Percentiles rank a stretch among this genome's conserved stretches.
Conservation (phyloP, 75 land plant species). For the Picea glauca region DNA sequence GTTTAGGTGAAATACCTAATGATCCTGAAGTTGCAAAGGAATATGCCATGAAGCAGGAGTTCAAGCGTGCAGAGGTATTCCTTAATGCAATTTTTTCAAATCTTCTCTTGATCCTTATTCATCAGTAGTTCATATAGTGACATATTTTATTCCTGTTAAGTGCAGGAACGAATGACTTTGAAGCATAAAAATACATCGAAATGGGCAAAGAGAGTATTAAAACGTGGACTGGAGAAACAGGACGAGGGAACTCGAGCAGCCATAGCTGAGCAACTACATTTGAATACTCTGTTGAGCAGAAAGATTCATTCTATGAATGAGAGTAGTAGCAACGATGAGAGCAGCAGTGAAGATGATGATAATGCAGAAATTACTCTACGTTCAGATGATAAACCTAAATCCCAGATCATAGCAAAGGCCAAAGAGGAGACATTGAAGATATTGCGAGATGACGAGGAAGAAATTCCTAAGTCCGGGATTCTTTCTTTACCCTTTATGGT, state of each 20-base stretch:
- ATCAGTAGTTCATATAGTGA: neutral
- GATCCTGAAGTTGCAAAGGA: conserved; percentile 86
- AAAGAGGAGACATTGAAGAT: conserved; percentile 44
- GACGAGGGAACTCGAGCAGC: conserved; percentile 92
- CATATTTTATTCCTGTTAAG: neutral
- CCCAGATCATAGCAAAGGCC: conserved; percentile 42
- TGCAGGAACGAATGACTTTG: conserved; percentile 90
- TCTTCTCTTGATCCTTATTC: neutral
- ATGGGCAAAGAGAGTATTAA: conserved; percentile 82
- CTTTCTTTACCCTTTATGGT: conserved; percentile 91
- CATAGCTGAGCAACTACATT: conserved; percentile 72
- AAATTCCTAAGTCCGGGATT: conserved; percentile 65
- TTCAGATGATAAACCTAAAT: conserved; percentile 23
- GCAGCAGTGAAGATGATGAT: conserved; percentile 47
- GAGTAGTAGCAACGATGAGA: conserved; percentile 39
- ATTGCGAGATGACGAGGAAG: conserved; percentile 57
- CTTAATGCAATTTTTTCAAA: conserved; percentile 2
- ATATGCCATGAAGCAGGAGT: conserved; percentile 72
- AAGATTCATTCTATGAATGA: conserved; percentile 68
- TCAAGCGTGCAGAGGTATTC: conserved; percentile 75
- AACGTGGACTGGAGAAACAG: conserved; percentile 70
- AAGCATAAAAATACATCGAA: conserved; percentile 84
- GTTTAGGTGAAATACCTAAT: conserved; percentile 19
- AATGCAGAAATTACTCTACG: conserved; percentile 15
- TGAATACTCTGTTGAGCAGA: conserved; percentile 62